Base-by-base conservation (phyloP, 257 asterid species). In the Cinchona pubescens region DNA sequence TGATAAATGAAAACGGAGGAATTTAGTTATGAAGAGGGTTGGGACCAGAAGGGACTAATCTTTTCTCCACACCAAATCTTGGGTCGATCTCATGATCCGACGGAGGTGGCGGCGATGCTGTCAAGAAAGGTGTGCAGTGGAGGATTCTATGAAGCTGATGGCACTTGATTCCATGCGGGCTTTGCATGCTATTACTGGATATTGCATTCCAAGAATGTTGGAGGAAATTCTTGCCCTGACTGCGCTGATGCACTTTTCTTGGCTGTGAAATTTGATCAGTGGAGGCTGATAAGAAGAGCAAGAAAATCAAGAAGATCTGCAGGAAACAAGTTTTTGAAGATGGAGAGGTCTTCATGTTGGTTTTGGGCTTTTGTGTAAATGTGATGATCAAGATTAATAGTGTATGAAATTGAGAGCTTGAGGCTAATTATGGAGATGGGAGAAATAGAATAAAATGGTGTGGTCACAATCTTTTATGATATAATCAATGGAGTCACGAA, bases 11-110 rank as follows among this genome's bases (percentile, higher is more conserved):
- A 56, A 53, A 71, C 16, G 40, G 64, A 13, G 30, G 11, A 32
- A 46, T 25, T 78, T 88, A 93, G 74, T 90, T 92, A 34, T 92
- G 98, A n/a, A 92, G 91, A 30, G 97, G 98, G 78, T 92, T 91
- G 27, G 98, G 98, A 72, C 98, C 97, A 45, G 98, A 89, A 42
- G 98, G 96, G 45, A 92, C 96, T 74, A 90, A 70, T 85, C 98
- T 80, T 78, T 89, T 90, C 69, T 84, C 91, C 0, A 90, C 98
- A 9, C 96, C 94, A 65, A 83, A 90, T 82, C 96, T 87, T 25
- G 98, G 96, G 72, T 92, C 94, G 40, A 92, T 89, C 79, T 92
- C 94, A 35, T 73, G 72, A 23, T 25, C 61, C 3, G 76, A 45
- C 14, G 86, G 45, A 15, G 85, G 25, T 0, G 80, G 58, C 5